Evolutionary conservation across 441 rosid species (phyloP).

Genomic region (Raphanus hybrid): DNA sequence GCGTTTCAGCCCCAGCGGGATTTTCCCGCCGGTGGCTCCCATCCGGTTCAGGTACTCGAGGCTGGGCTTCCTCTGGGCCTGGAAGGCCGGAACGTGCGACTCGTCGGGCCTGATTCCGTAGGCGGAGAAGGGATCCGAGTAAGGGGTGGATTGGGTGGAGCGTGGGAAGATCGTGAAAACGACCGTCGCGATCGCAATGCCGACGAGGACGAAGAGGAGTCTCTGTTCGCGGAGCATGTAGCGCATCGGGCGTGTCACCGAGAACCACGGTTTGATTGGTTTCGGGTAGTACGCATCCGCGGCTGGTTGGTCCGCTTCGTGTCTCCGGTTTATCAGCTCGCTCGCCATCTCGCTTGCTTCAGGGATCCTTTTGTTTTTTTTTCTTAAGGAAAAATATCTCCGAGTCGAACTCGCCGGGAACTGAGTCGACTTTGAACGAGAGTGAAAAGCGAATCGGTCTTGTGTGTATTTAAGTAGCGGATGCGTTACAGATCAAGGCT

Average conservation of each 20-base stretch:
- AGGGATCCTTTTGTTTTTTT: not conserved
- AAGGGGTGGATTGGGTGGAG: conserved; percentile 24
- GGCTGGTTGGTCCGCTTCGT: conserved; percentile 59
- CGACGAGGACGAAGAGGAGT: conserved; percentile 61
- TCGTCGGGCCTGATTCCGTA: conserved; percentile 34
- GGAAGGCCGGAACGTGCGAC: conserved; percentile 16
- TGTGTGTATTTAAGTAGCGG: conserved; percentile 32
- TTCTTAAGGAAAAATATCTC: not conserved
- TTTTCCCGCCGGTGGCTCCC: conserved; percentile 49
- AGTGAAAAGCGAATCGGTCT: conserved; percentile 28
- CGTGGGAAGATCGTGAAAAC: conserved; percentile 59
- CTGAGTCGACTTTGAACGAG: conserved; percentile 41
- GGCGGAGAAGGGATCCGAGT: conserved; percentile 38
- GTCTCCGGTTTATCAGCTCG: conserved; percentile 87
- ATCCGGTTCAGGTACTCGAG: conserved; percentile 32
- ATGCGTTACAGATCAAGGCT: conserved; percentile 33
- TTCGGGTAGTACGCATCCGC: conserved; percentile 86
- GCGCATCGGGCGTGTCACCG: conserved; percentile 57
- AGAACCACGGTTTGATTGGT: conserved; percentile 82
- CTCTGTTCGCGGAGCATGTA: conserved; percentile 73
- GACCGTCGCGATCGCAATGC: conserved; percentile 63
- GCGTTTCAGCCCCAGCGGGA: conserved; percentile 63
- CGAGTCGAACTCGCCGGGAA: conserved; percentile 43
- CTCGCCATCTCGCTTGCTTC: conserved; percentile 53
- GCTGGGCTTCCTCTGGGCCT: conserved; percentile 41